Conservation (phyloP, 495 filamentous ascomycete genomes). For the Usnea hakonensis region DNA sequence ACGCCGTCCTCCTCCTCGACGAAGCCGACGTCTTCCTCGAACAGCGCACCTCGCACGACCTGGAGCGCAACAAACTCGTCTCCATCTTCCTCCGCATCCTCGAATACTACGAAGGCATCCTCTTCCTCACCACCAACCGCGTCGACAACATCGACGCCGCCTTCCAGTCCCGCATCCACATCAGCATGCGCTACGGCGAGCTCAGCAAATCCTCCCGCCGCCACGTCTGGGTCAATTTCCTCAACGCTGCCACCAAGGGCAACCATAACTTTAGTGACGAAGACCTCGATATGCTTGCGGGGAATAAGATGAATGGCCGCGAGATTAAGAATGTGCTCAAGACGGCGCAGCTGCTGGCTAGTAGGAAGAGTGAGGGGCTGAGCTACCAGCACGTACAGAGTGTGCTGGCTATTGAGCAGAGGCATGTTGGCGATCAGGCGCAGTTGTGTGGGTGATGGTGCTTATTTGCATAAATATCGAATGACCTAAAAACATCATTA, state of each 20-base stretch:
- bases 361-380: constrained; percentile 31
- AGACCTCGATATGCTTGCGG: constrained; percentile 37
- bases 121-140: constrained; percentile 36
- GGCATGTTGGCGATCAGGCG: constrained; percentile 3
- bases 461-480: no score
- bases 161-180: constrained; percentile 39
- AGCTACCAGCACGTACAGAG: constrained; percentile 37
- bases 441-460: not conserved
- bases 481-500: no score
- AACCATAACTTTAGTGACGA: constrained; percentile 30
- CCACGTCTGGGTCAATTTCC: constrained; percentile 21
- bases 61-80: constrained; percentile 49
- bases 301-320: constrained; percentile 48
- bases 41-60: constrained; percentile 36
- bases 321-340: constrained; percentile 62
- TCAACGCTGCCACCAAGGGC: constrained; percentile 1
- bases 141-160: constrained; percentile 37
- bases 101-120: constrained; percentile 35
- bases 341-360: constrained; percentile 42
- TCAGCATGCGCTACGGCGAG: constrained; percentile 36
- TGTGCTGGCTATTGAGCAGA: constrained; percentile 37
- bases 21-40: constrained; percentile 65
- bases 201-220: constrained; percentile 21
- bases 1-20: constrained; percentile 47
- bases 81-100: constrained; percentile 34